phyloP scores from a whole-genome alignment of 2,329 filamentous ascomycete genomes.

The Aureobasidium melanogenum region DNA sequence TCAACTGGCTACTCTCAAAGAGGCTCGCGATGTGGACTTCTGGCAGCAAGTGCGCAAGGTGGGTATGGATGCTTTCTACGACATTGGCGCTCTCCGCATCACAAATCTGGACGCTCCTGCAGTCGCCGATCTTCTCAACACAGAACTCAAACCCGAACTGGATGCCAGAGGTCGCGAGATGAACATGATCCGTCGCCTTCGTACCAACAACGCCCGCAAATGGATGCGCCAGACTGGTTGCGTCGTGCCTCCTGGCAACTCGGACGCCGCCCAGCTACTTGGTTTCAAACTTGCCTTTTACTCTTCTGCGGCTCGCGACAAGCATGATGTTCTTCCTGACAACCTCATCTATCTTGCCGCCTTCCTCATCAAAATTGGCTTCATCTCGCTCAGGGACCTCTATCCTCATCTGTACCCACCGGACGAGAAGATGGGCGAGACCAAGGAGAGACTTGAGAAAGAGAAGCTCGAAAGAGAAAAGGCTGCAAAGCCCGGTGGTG shows the following conservation, averaged over 20 bases:
- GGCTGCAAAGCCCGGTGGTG: slow-evolving; percentile 59
- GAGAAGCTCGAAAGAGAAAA: slow-evolving; percentile 73
- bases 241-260: slow-evolving; percentile 75
- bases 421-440: slow-evolving; percentile 71
- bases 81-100: slow-evolving; percentile 66
- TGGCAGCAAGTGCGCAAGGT: slow-evolving; percentile 71
- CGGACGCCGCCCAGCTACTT: slow-evolving; percentile 84
- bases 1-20: slow-evolving; percentile 46
- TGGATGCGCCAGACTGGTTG: slow-evolving; percentile 80
- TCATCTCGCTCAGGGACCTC: slow-evolving; percentile 83
- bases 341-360: slow-evolving; percentile 90
- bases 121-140: slow-evolving; percentile 21
- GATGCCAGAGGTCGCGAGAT: slow-evolving; percentile 32
- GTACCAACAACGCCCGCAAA: slow-evolving; percentile 51
- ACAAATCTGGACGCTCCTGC: slow-evolving; percentile 48
- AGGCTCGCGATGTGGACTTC: slow-evolving; percentile 63
- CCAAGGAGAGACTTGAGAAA: slow-evolving; percentile 61
- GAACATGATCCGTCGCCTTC: slow-evolving; percentile 30
- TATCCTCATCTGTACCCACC: slow-evolving; percentile 85
- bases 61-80: slow-evolving; percentile 79
- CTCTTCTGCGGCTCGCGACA: slow-evolving; percentile 66
- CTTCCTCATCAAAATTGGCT: slow-evolving; percentile 91
- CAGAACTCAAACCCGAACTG: slow-evolving; percentile 22
- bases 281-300: slow-evolving; percentile 98
- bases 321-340: slow-evolving; percentile 70